Evolutionary conservation across 371 early-diverging fungal genomes (phyloP), one percentile per base, ranked within the genome.

Genomic region (Nematocida ironsii): DNA sequence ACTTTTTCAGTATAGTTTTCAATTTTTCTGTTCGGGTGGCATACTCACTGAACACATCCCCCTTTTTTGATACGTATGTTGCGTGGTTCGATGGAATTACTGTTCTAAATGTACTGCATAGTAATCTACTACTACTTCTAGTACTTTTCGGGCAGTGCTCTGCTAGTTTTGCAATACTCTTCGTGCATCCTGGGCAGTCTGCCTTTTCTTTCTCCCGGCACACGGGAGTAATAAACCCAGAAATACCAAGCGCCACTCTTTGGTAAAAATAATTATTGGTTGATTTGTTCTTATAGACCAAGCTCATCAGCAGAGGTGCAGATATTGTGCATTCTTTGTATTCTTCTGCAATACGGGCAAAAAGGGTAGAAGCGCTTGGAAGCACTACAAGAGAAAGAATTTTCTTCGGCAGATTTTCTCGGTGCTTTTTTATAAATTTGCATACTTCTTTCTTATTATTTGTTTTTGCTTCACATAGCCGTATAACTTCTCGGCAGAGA

Each of bases 141-240:
- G 60, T 78, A 70, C 80, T 78, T 44, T 57, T 68, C 4, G 80
- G 80, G 47, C 50, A 48, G 70, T 27, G 16, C 9, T 48, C 54
- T 13, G 80, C 25, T 40, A 78, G 13, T 11, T 39, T 52, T 4
- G 62, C 18, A 5, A 39, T 40, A 16, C 47, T 25, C 20, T 55
- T n/a, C 1, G 60, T 42, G 57, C 80, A 78, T 1, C 80, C 80
- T n/a, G 80, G 80, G 62, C 80, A 78, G 3, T 16, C 18, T 18
- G 71, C 23, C 5, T 70, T 18, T 57, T 70, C 71, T 39, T 44
- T 70, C 48, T 78, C 80, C 25, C 45, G 48, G 69, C 80, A 78
- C n/a, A 67, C 80, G 13, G 80, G 58, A 13, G 80, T 78, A 39
- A 47, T 56, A 55, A 78, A 78, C 11, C 80, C 80, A 48, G 80